Evolutionary conservation across 2,329 filamentous ascomycete species (phyloP), one percentile per base, ranked within the genome.

Genomic region (Alternaria postmessia): DNA sequence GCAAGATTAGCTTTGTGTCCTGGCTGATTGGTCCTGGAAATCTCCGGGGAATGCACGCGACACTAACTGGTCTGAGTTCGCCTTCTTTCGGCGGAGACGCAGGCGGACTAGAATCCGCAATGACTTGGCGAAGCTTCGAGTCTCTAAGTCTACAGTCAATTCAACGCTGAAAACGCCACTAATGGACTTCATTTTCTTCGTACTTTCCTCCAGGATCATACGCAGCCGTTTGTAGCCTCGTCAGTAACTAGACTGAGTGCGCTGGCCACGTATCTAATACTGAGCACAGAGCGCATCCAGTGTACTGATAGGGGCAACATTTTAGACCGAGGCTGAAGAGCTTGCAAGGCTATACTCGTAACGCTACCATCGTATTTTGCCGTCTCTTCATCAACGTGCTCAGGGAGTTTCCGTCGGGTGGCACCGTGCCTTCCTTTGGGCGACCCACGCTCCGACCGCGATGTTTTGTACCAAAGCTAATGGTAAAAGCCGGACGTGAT

Each of bases 1-100:
- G 26, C 32, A 48, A 30, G 41, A 24, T 48, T 48, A 12, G 41
- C 2, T 30, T 41, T 32, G 14, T 14, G 9, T 41, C 26, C 16
- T 14, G 22, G 46, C 46, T 28, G 32, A 59, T 55, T 48, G 52
- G 30, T 14, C 30, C 30, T 48, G 46, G 9, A 36, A 49, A 49
- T 49, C 32, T 36, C 46, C 46, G 20, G 30, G 7, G 4, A 1
- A 22, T 9, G 32, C 46, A 49, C 46, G 46, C 20, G 46, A 26
- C 46, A 49, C 1, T 1, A 0, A 0, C 8, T 49, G 32, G 4
- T 16, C 46, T 4, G 16, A 20, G 46, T 18, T 26, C 8, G 20
- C 46, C 30, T 49, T 26, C 18, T 36, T 34, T 34, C 46, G 30
- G 30, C 32, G 46, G 20, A 11, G 22, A 24, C 24, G 20, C 32